Percentiles rank a stretch among this genome's conserved stretches.
Evolutionary conservation across 1,139 yeast genomes (phyloP).

Genomic region (Kodamaea sp.): DNA sequence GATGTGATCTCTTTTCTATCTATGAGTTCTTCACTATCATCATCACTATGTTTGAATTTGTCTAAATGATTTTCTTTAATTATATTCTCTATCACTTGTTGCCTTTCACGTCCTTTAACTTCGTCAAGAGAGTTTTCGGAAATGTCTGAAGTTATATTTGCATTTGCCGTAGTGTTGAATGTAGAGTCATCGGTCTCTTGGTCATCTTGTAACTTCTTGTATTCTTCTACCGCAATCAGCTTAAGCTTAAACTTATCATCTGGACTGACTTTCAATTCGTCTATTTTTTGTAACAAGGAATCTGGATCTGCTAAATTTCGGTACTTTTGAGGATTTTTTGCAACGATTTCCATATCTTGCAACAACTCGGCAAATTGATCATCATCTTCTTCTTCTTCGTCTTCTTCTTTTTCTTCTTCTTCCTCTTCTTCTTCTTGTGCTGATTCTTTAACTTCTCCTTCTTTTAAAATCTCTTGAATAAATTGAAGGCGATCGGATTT

Average conservation of each 20-base stretch:
- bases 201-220: slow-evolving; percentile 7
- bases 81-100: slow-evolving; percentile 13
- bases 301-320: slow-evolving; percentile 15
- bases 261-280: slow-evolving; percentile 39
- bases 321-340: not conserved
- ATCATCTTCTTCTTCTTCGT: slow-evolving; percentile 15
- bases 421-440: slow-evolving; percentile 6
- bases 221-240: slow-evolving; percentile 20
- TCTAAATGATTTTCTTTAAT: slow-evolving; percentile 15
- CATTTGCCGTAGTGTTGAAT: not conserved
- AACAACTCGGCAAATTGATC: slow-evolving; percentile 43
- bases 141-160: slow-evolving; percentile 7
- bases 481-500: not conserved
- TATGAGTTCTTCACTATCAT: not conserved
- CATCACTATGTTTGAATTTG: not conserved
- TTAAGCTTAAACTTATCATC: slow-evolving; percentile 51
- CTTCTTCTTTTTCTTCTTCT: slow-evolving; percentile 1
- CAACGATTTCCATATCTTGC: slow-evolving; percentile 47
- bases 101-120: slow-evolving; percentile 7
- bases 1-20: slow-evolving; percentile 2
- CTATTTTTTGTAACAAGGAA: slow-evolving; percentile 26
- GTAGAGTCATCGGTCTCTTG: slow-evolving; percentile 1
- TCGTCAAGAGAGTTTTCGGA: slow-evolving; percentile 11
- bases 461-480: slow-evolving; percentile 1
- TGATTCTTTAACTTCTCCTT: not conserved